These are phyloP conservation scores for Boletus vinaceobasis DNA, from an alignment of 768 basidiomycete species.

Conservation along the genomic window DNA sequence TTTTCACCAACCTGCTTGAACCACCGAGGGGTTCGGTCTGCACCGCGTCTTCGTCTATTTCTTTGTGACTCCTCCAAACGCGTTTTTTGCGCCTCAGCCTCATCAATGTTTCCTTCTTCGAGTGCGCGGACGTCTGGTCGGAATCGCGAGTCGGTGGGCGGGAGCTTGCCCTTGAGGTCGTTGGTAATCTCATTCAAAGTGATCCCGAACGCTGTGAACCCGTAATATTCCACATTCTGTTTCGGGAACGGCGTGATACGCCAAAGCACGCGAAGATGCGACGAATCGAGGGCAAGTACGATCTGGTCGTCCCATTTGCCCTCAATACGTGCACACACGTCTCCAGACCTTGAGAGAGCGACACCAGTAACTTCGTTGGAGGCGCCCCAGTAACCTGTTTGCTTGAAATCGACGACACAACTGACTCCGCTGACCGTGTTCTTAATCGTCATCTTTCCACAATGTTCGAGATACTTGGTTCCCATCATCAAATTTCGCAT, in stretches of 20 bases:
- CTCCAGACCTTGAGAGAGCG: slow-evolving; percentile 51
- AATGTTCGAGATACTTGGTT: slow-evolving; percentile 86
- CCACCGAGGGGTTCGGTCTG: slow-evolving; percentile 67
- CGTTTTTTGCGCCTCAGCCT: slow-evolving; percentile 69
- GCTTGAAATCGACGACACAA: slow-evolving; percentile 82
- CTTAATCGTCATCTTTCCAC: slow-evolving; percentile 72
- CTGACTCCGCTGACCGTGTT: slow-evolving; percentile 53
- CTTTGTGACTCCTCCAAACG: slow-evolving; percentile 76
- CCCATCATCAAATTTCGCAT: slow-evolving; percentile 89
- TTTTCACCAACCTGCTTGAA: slow-evolving; percentile 67
- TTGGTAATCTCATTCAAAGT: slow-evolving; percentile 77
- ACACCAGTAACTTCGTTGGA: slow-evolving; percentile 67
- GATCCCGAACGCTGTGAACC: slow-evolving; percentile 77
- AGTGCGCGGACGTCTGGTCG: slow-evolving; percentile 81
- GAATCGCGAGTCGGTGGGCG: slow-evolving; percentile 77
- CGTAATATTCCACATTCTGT: slow-evolving; percentile 69
- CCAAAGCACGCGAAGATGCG: slow-evolving; percentile 76
- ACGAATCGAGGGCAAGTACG: slow-evolving; percentile 62
- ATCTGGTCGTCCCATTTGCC: slow-evolving; percentile 89
- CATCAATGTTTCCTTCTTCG: slow-evolving; percentile 70
- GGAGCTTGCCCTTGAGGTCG: slow-evolving; percentile 60
- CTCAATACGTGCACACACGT: slow-evolving; percentile 62
- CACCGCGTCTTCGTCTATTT: slow-evolving; percentile 58
- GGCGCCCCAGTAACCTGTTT: slow-evolving; percentile 79
- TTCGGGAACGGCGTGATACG: slow-evolving; percentile 70